Evolutionary conservation across 176 grass and related monocot genomes (phyloP), one percentile per base, ranked within the genome.

Genomic region (Bolboschoenus planiculmis): DNA sequence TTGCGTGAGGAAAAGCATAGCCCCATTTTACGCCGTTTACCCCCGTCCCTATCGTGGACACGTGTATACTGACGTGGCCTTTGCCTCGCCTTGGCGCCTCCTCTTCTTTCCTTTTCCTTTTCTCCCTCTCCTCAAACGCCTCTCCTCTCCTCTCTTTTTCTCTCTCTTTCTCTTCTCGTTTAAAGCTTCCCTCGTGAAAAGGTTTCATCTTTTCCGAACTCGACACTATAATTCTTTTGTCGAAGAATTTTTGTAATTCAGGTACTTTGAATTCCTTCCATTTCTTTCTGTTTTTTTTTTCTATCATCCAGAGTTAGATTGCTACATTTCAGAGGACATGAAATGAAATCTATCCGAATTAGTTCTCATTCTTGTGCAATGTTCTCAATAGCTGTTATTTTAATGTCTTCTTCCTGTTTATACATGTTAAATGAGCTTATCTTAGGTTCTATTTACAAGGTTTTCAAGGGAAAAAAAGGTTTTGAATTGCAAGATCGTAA

Each of bases 61-160:
- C 89, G 87, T 89, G 79, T 74, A 26, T 72, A 30, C 74, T 92
- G 93, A 95, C 93, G 90, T 95, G 90, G 90, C 82, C 72, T 83
- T 83, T 86, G 84, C 81, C 72, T 83, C 91, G 87, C 81, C 83
- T 86, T 76, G 81, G 85, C 82, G 82, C 21, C 46, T 56, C 84
- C 31, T 23, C 33, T 48, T 10, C 20, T 67, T 78, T 34, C 50
- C 81, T 78, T 65, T 33, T 63, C 43, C 39, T 3, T 58, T 10
- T 36, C 13, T 37, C 64, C 20, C 13, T 65, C 16, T 58, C 53
- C 83, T 80, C 80, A 67, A 58, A 58, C 56, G 5, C 8, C 50
- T 43, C 23, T 34, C 15, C 13, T 54, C n/a, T 26, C 40, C 33
- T 58, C 36, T 20, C 56, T 4, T 6, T 6, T 40, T 6, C 43